These are phyloP conservation scores for Cystofilobasidium bisporidii DNA, from an alignment of 768 basidiomycete genomes.

Conservation along the genomic window DNA sequence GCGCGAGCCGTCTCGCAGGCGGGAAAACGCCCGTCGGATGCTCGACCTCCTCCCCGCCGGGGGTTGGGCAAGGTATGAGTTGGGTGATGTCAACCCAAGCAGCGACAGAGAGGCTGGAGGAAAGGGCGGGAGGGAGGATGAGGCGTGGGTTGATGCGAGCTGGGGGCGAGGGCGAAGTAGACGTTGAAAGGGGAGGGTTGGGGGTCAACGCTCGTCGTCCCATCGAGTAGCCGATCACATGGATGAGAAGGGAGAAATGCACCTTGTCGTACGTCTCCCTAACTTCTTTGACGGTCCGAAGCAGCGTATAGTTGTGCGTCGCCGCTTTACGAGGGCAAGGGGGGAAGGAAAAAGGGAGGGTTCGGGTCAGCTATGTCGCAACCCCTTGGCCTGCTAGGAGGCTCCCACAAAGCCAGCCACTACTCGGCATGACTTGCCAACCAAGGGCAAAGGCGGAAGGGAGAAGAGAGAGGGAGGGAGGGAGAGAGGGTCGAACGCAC, in stretches of 20 bases:
- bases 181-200: too few species aligned
- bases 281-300: conserved; percentile 64
- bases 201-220: too few species aligned
- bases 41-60: not conserved
- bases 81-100: too few species aligned
- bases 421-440: too few species aligned
- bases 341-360: not conserved
- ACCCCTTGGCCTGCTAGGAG: too few species aligned
- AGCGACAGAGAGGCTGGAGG: not conserved
- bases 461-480: not conserved
- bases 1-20: not conserved
- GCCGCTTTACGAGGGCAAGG: conserved; percentile 49
- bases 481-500: not conserved
- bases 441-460: too few species aligned
- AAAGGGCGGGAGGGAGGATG: not conserved
- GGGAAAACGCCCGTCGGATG: not conserved
- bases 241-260: too few species aligned
- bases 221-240: too few species aligned
- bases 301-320: conserved; percentile 79
- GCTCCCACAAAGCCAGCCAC: too few species aligned
- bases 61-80: too few species aligned
- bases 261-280: conserved; percentile 67
- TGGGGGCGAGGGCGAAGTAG: too few species aligned
- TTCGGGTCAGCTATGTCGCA: not conserved
- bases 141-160: not conserved